These are phyloP conservation scores for Chaetoceros muelleri DNA, from an alignment of 108 stramenopile species.

Conservation along the genomic window DNA sequence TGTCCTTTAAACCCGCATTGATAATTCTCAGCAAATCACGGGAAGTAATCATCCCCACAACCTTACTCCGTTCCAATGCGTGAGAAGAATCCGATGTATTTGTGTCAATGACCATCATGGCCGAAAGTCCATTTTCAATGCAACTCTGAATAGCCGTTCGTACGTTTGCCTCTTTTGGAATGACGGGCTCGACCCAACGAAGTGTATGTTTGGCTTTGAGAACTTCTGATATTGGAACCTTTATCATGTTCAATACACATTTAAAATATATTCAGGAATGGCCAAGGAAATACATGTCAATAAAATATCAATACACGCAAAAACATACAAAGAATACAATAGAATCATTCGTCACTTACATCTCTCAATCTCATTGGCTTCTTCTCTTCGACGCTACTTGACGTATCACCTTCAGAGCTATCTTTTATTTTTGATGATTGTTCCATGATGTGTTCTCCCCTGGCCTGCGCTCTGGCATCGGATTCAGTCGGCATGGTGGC, in stretches of 20 bases:
- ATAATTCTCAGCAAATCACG: conserved; percentile 71
- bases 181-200: conserved; percentile 75
- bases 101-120: conserved; percentile 74
- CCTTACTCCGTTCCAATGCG: conserved; percentile 16
- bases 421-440: background rate
- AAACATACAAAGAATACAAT: background rate
- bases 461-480: background rate
- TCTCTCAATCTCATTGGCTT: conserved; percentile 1
- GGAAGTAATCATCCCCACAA: conserved; percentile 64
- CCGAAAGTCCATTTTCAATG: conserved; percentile 67
- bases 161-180: conserved; percentile 41
- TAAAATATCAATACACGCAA: background rate
- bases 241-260: too few relatives aligned
- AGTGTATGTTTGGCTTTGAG: conserved; percentile 64
- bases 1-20: conserved; percentile 45
- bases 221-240: conserved; percentile 60
- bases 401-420: background rate
- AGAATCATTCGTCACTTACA: background rate
- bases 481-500: background rate
- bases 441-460: background rate
- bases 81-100: background rate
- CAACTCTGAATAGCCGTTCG: conserved; percentile 46
- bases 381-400: background rate
- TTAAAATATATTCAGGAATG: background rate
- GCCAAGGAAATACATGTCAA: background rate